Evolutionary conservation across 2,329 filamentous ascomycete genomes (phyloP), one percentile per base, ranked within the genome.

Genomic region (Leptosphaerulina australis): DNA sequence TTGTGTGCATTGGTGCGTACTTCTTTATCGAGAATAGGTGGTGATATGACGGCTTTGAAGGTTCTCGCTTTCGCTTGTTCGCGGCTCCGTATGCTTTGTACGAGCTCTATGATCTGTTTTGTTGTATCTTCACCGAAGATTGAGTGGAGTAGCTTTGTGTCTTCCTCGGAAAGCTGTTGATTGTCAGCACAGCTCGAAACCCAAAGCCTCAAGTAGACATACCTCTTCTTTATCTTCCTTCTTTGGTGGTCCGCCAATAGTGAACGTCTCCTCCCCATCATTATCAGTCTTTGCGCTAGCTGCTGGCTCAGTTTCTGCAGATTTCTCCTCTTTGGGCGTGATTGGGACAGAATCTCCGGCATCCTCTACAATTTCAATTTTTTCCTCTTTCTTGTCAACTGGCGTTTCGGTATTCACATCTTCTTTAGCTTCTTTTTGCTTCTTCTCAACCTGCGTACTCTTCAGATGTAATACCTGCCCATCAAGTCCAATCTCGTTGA

Each of bases 401-500:
- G 31, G 20, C 30, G 37, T 30, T 21, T 39, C 40, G 3, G 14
- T 59, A 60, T 31, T 49, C 9, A 39, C 45, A 9, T 37, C 30
- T 11, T 48, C 39, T 40, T 58, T 62, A 41, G 67, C 53, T 5
- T 28, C 46, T 4, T 31, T 53, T 39, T 64, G 54, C 47, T 56
- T 60, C 38, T 52, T 55, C 39, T 55, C 55, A 8, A 58, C 61
- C 22, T 60, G 63, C 20, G 81, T 72, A 44, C 78, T 81, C 49
- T 73, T 79, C 38, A 97, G 77, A 71, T 93, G 90, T 43, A 94
- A 72, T 11, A 96, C 89, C 44, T 85, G 75, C 12, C 91, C 91
- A 65, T 88, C 83, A 22, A 86, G 85, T 15, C 83, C 77, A 55
- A 97, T 93, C 73, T 97, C 92, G 67, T 96, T 92, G 62, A 97